Base-by-base conservation (phyloP, 768 basidiomycete species). In the Calocybe gangraenosa region DNA sequence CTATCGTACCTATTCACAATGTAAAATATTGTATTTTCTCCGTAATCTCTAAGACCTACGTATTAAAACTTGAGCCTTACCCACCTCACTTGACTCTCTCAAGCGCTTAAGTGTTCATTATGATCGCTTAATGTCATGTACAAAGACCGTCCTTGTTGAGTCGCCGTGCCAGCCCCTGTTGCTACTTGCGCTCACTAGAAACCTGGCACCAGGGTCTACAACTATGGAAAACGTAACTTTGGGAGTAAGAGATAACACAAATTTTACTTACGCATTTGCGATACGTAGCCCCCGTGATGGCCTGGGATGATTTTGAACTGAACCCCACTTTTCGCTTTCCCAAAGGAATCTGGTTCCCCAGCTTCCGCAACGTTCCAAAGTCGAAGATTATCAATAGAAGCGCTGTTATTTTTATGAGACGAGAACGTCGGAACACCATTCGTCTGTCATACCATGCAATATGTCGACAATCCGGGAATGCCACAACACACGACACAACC, bases 261-360 rank as follows among this genome's bases (percentile, higher is more conserved):
- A 17, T 37, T 15, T 18, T 20, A 79, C 91, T 59, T 68, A 97
- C 95, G 66, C 80, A 98, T 88, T 58, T 92, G 84, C 2, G 92
- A 95, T 3, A 97, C 79, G 56, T 85, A 87, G 7, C 94, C 95
- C 30, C 94, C 93, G 65, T 96, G 91, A 67, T 96, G 95, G 0
- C 94, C 95, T 9, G 92, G 85, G 30, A 97, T 87, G 49, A 97
- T 93, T 69, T 92, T 93, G 74, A 95, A 97, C 44, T 84, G 90
- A 14, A 86, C 83, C 7, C 84, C 81, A 45, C 83, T 79, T 62
- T 74, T 81, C 47, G 69, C 66, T 59, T 75, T 82, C 44, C 79
- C 78, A 39, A 62, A 74, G 14, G 73, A 71, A 51, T 92, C 90
- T 10, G 69, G 62, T 57, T 87, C 84, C 30, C 75, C 78, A 20